Evolutionary conservation across 495 filamentous ascomycete genomes (phyloP), one percentile per base, ranked within the genome.

Genomic region (Penicillium nucicola): DNA sequence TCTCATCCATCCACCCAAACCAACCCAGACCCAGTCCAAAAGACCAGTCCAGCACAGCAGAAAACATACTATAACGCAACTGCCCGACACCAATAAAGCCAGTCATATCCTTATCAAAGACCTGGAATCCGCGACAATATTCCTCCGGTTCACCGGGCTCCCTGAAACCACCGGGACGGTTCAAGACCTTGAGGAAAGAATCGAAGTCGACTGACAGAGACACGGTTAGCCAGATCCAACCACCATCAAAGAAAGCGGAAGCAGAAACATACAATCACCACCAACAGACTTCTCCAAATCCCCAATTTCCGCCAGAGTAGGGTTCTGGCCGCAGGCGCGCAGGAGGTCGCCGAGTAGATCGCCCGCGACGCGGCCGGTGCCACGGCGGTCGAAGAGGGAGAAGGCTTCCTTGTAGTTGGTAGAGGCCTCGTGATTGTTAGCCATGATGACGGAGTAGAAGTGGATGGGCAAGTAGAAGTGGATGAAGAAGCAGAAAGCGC

Each of bases 351-450:
- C 93, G 14, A 98, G 83, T 45, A 84, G 87, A 48, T 92, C 87
- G 67, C 89, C 79, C 9, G 86, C 68, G 58, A 97, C 93, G 52
- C 88, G 91, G 55, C 89, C 89, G 64, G 86, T 92, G 62, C 95
- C 93, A 62, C 93, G 91, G 81, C 96, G 96, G 77, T 98, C 93
- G 80, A 97, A 98, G 64, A 98, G 89, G 42, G 90, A 89, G 79
- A 98, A 98, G 53, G 93, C 93, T 86, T 98, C 93, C 80, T 97
- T 97, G 89, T 97, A 98, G 84, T 98, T 97, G 68, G 93, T 97
- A 46, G 89, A 92, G 76, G 92, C 90, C 92, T 76, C 71, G 51
- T 65, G 31, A 43, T 63, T 63, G 52, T 63, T 63, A 57, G 64
- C 50, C 62, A 65, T 65, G 47, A 25, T 49, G 61, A 57, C 37